A percentile compares a stretch with the other conserved stretches of the same genome.
These are phyloP conservation scores for Mortierella claussenii DNA, from an alignment of 192 early-diverging fungal genomes.

Conservation along the genomic window DNA sequence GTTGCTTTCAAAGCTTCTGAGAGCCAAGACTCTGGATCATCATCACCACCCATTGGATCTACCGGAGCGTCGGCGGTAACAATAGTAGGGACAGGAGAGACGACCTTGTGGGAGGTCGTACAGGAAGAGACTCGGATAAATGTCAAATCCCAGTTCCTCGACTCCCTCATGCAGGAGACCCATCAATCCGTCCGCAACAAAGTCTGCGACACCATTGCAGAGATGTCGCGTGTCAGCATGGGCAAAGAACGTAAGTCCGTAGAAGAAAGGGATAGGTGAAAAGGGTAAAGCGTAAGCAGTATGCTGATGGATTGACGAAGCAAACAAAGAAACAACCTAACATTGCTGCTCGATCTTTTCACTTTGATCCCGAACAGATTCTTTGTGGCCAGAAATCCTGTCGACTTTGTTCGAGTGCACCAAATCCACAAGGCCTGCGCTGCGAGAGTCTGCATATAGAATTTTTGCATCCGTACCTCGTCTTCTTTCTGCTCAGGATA, in stretches of 20 bases:
- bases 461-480: conserved; percentile 85
- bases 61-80: background rate
- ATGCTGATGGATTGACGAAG: too few relatives aligned
- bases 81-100: too few relatives aligned
- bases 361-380: background rate
- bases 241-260: conserved; percentile 34
- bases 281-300: background rate
- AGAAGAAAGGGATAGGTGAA: background rate
- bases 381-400: conserved; percentile 82
- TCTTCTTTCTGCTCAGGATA: conserved; percentile 73
- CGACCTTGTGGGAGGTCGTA: conserved; percentile 74
- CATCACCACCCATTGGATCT: background rate
- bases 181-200: conserved; percentile 82
- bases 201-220: conserved; percentile 91
- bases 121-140: conserved; percentile 67
- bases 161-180: conserved; percentile 77
- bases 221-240: conserved; percentile 72
- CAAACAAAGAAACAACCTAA: background rate
- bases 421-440: conserved; percentile 73
- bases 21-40: conserved; percentile 15
- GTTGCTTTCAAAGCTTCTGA: conserved; percentile 58
- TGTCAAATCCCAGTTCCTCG: conserved; percentile 78
- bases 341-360: conserved; percentile 3
- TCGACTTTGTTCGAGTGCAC: conserved; percentile 80
- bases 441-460: conserved; percentile 88